Conservation (phyloP, 345 rosid species). For the Excoecaria cochinchinensis region DNA sequence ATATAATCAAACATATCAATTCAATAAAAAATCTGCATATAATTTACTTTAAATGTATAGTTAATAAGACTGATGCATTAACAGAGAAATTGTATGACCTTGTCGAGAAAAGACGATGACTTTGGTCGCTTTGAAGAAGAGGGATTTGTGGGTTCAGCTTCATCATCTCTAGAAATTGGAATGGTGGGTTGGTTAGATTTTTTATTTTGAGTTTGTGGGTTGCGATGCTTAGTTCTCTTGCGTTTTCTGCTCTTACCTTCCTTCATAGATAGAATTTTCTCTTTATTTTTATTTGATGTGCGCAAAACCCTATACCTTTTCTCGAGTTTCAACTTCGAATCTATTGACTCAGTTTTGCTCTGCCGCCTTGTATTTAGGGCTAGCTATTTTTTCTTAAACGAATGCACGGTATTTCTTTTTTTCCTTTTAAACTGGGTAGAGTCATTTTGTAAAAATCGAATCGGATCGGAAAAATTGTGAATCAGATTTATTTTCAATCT, state of each 20-base stretch:
- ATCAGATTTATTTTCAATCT: too few species aligned
- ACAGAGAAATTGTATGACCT: constrained; percentile 14
- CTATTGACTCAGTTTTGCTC: too few species aligned
- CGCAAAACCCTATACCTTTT: too few species aligned
- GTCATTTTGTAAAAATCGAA: too few species aligned
- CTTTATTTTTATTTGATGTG: neutral
- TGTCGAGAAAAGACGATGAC: constrained; percentile 33
- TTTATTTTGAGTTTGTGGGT: constrained; percentile 21
- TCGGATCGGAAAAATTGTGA: too few species aligned
- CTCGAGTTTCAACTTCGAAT: too few species aligned
- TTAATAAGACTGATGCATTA: too few species aligned
- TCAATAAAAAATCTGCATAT: neutral
- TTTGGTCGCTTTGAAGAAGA: constrained; percentile 19
- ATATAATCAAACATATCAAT: neutral
- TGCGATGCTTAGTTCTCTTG: constrained; percentile 39
- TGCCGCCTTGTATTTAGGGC: too few species aligned
- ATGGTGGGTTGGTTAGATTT: neutral
- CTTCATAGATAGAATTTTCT: constrained; percentile 31
- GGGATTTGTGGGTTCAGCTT: neutral
- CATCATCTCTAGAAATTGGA: neutral
- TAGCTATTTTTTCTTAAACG: too few species aligned
- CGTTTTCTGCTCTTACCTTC: constrained; percentile 49
- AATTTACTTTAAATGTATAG: neutral
- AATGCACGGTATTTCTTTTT: too few species aligned
- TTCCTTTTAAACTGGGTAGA: too few species aligned